These are phyloP conservation scores for Butyriboletus regius DNA, from an alignment of 1,284 basidiomycete species.

Conservation along the genomic window DNA sequence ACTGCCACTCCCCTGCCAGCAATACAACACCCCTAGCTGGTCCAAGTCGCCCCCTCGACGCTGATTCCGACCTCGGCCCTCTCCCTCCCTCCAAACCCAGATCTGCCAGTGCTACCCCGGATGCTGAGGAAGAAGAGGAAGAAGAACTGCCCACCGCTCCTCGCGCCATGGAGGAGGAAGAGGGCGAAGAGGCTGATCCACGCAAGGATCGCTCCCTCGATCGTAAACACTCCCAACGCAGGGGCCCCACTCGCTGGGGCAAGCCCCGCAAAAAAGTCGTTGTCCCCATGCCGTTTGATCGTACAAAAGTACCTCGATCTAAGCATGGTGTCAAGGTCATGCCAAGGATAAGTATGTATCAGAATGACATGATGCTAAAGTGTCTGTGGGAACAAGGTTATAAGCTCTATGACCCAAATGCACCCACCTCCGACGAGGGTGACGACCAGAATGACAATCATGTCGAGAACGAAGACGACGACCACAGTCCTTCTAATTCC, in stretches of 20 bases:
- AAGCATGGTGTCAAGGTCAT: slow-evolving; percentile 9
- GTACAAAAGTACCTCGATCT: slow-evolving; percentile 15
- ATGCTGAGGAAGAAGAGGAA: slow-evolving; percentile 37
- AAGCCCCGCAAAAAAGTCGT: slow-evolving; percentile 11
- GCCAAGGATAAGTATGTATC: not conserved
- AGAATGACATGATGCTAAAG: slow-evolving; percentile 5
- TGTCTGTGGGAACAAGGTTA: slow-evolving; percentile 16
- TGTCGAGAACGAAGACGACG: slow-evolving; percentile 13
- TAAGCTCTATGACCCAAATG: slow-evolving; percentile 20
- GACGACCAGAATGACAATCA: slow-evolving; percentile 13
- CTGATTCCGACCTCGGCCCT: not conserved
- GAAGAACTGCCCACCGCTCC: slow-evolving; percentile 52
- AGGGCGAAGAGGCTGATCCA: slow-evolving; percentile 44
- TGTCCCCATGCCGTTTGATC: slow-evolving; percentile 20
- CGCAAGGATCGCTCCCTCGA: slow-evolving; percentile 33
- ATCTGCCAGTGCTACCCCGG: slow-evolving; percentile 27
- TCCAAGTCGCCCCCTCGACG: slow-evolving; percentile 9
- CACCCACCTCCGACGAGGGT: slow-evolving; percentile 21
- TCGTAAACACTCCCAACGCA: slow-evolving; percentile 11
- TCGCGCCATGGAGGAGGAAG: slow-evolving; percentile 57
- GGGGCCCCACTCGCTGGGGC: not conserved
- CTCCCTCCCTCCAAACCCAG: slow-evolving; percentile 10
- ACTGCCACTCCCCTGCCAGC: not conserved
- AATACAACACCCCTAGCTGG: slow-evolving; percentile 1
- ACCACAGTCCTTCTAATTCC: slow-evolving; percentile 18